A percentile compares a stretch with the other conserved stretches of the same genome.
Conservation (phyloP, 148 eudicot species). For the Tetragonia tetragonoides region DNA sequence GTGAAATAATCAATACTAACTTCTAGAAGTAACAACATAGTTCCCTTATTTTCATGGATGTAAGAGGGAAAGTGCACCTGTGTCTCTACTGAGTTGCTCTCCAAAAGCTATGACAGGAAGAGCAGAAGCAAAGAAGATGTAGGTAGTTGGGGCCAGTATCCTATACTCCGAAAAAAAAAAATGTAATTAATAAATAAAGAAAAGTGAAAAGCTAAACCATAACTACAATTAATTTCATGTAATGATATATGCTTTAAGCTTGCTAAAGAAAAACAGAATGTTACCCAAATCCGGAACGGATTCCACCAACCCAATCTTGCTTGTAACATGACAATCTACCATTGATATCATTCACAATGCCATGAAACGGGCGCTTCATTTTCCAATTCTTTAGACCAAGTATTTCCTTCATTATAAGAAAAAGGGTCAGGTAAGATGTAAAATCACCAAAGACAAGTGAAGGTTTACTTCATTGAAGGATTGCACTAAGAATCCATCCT, state of each 20-base stretch:
- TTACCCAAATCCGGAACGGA: slow-evolving; percentile 59
- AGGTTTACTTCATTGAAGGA: background rate
- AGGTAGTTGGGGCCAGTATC: slow-evolving; percentile 63
- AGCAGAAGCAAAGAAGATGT: slow-evolving; percentile 64
- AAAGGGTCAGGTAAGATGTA: background rate
- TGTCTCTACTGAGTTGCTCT: slow-evolving; percentile 56
- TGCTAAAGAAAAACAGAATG: background rate
- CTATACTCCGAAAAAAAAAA: slow-evolving; percentile 19
- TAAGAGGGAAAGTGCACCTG: slow-evolving; percentile 36
- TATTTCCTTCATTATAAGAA: background rate
- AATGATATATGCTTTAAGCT: background rate
- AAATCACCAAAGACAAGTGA: background rate
- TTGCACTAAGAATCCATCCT: background rate
- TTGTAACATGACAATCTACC: slow-evolving; percentile 61
- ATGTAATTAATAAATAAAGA: background rate
- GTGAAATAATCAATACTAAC: background rate
- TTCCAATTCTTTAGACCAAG: slow-evolving; percentile 22
- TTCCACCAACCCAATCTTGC: slow-evolving; percentile 57
- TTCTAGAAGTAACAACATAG: no score
- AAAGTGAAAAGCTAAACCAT: background rate
- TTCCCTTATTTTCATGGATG: background rate
- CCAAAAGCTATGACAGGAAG: slow-evolving; percentile 71
- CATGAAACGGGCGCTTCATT: slow-evolving; percentile 42
- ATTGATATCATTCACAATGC: slow-evolving; percentile 44
- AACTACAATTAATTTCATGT: no score